Evolutionary conservation across 352 stramenopile species (phyloP).

Genomic region (Thalassiosira mediterranea): DNA sequence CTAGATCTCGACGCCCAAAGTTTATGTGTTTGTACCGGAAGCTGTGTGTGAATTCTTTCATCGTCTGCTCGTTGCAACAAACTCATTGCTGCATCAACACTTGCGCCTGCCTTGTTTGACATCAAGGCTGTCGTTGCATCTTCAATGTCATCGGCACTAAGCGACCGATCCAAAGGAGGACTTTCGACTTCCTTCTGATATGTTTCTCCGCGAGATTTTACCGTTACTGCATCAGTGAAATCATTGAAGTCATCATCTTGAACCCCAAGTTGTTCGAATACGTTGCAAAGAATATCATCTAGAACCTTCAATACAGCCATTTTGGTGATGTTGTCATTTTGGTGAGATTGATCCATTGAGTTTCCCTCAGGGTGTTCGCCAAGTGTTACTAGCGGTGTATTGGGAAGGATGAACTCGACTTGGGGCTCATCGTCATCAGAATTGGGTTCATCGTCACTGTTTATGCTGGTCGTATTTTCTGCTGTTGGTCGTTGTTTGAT

Average conservation of each 20-base stretch:
- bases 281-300: constrained; percentile 61
- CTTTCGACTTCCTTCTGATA: constrained; percentile 5
- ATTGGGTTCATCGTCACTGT: constrained; percentile 17
- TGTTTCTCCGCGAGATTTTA: constrained; percentile 21
- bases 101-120: constrained; percentile 35
- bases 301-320: constrained; percentile 56
- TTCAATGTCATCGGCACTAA: constrained; percentile 38
- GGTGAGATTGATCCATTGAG: constrained; percentile 3
- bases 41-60: constrained; percentile 15
- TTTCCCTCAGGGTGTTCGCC: constrained; percentile 16
- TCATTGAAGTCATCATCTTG: constrained; percentile 32
- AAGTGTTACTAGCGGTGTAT: constrained; percentile 3
- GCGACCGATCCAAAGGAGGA: too few relatives aligned
- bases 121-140: constrained; percentile 29
- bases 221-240: constrained; percentile 27
- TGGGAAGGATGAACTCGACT: constrained; percentile 44
- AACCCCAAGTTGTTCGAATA: constrained; percentile 64
- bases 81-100: constrained; percentile 31
- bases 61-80: constrained; percentile 8
- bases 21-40: constrained; percentile 30
- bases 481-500: constrained; percentile 25
- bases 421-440: constrained; percentile 33
- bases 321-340: constrained; percentile 21
- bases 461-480: neutral
- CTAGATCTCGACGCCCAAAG: constrained; percentile 28